Percentiles rank a stretch among this genome's conserved stretches.
phyloP scores from a whole-genome alignment of 768 basidiomycete genomes.

The Tricholoma saponaceum region DNA sequence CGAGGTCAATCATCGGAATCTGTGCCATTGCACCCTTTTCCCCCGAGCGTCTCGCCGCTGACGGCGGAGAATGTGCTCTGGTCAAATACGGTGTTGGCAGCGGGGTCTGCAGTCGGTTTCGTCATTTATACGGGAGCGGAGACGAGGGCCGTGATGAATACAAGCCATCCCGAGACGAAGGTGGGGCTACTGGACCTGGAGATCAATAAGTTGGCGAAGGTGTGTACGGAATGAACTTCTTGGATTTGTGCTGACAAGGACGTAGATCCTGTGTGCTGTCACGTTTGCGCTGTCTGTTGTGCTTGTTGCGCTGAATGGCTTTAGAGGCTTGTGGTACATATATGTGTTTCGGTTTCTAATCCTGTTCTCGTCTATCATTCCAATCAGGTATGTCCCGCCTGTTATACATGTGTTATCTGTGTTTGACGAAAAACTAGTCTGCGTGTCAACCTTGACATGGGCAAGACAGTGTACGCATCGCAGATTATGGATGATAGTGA shows the following conservation, averaged over 20 bases:
- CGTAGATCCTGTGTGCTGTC: conserved; percentile 87
- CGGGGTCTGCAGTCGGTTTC: conserved; percentile 89
- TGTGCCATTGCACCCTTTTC: conserved; percentile 38
- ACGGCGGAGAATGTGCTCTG: conserved; percentile 95
- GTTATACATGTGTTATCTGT: background rate
- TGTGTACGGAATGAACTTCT: conserved; percentile 36
- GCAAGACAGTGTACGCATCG: conserved; percentile 95
- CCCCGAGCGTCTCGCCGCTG: conserved; percentile 70
- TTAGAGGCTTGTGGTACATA: conserved; percentile 92
- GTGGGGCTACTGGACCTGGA: conserved; percentile 89
- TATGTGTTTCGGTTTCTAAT: conserved; percentile 97
- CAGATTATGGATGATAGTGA: conserved; percentile 92
- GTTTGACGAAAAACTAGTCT: conserved; percentile 46
- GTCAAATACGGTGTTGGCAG: conserved; percentile 96
- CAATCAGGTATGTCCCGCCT: conserved; percentile 81
- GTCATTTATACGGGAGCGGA: conserved; percentile 94
- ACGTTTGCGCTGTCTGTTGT: conserved; percentile 90
- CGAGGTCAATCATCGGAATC: conserved; percentile 23
- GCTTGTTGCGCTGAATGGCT: conserved; percentile 94
- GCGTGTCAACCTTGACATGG: conserved; percentile 99
- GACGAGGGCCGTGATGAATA: conserved; percentile 98
- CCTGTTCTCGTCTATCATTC: conserved; percentile 97
- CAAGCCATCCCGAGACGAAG: conserved; percentile 94
- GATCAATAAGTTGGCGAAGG: conserved; percentile 95
- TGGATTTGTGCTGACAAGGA: background rate